Evolutionary conservation across 495 filamentous ascomycete species (phyloP), one percentile per base, ranked within the genome.

Genomic region (Talaromyces wortmannii): DNA sequence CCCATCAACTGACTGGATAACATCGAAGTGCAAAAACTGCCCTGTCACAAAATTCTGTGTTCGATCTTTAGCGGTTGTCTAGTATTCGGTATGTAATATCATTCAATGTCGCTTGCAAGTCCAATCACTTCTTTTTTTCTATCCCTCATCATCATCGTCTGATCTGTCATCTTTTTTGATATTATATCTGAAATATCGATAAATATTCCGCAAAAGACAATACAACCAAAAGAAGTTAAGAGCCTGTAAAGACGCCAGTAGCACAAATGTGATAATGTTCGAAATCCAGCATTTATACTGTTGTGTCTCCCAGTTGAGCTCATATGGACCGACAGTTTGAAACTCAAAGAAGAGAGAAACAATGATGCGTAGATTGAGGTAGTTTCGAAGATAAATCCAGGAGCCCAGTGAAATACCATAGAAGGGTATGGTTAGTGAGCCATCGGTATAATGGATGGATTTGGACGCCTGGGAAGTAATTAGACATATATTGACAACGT

Each of bases 371-470:
- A 96, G 74, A 66, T 96, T 96, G 59, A 92, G 69, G 66, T 87
- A 95, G 67, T 96, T 91, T 36, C 91, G 88, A 48, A 91, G 78
- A 69, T 96, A 96, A 66, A 86, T 80, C 91, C 91, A 96, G 45
- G 85, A 67, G 61, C 66, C 67, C 58, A 92, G 83, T 69, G 91
- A 94, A 59, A 86, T 50, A 62, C 77, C 79, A 71, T 88, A 95
- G 70, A 87, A 95, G 23, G 89, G 90, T 7, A 77, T 80, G 5
- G 85, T 81, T 18, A 91, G 65, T 29, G 76, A 70, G 48, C 85
- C 83, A 57, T 91, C 84, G 55, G 92, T 64, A 71, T 96, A 96
- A 68, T 94, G 92, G 48, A 96, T 81, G 4, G 83, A 82, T 74
- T 96, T 96, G 55, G 90, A 92, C 4, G 88, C 85, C 84, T 92